These are phyloP conservation scores for Micractinium conductrix DNA, from an alignment of 139 green algal species.

Conservation along the genomic window DNA sequence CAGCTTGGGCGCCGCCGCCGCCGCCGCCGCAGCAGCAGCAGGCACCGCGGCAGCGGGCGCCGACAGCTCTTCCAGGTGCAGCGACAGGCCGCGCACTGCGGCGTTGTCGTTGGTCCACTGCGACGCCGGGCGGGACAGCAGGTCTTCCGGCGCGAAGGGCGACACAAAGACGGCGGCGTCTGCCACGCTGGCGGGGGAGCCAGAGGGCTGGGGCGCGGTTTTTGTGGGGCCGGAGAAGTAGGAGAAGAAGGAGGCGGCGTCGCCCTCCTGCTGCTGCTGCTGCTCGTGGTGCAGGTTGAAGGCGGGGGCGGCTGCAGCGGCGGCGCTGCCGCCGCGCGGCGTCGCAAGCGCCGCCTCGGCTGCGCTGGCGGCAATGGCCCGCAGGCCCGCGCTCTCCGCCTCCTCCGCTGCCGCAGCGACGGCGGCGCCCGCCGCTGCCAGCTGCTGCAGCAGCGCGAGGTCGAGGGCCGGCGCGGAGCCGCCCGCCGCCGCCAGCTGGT, in stretches of 20 bases:
- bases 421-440: not conserved
- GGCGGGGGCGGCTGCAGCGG: not conserved
- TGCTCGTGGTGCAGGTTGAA: not conserved
- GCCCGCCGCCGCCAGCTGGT: not conserved
- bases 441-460: slow-evolving; percentile 6
- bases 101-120: slow-evolving; percentile 42
- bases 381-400: not conserved
- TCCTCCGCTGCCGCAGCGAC: not conserved
- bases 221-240: slow-evolving; percentile 1
- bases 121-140: too few relatives aligned
- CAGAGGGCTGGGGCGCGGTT: not conserved
- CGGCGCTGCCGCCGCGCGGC: not conserved
- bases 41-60: too few relatives aligned
- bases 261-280: not conserved
- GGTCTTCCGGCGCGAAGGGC: not conserved
- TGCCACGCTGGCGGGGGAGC: slow-evolving; percentile 14
- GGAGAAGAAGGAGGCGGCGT: not conserved
- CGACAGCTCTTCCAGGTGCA: slow-evolving; percentile 26
- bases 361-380: not conserved
- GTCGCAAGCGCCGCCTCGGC: not conserved
- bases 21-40: too few relatives aligned
- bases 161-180: not conserved
- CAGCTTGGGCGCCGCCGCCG: not conserved
- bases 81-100: slow-evolving; percentile 20
- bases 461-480: not conserved